phyloP scores from a whole-genome alignment of 139 green algal species.

The Micractinium sp. region DNA sequence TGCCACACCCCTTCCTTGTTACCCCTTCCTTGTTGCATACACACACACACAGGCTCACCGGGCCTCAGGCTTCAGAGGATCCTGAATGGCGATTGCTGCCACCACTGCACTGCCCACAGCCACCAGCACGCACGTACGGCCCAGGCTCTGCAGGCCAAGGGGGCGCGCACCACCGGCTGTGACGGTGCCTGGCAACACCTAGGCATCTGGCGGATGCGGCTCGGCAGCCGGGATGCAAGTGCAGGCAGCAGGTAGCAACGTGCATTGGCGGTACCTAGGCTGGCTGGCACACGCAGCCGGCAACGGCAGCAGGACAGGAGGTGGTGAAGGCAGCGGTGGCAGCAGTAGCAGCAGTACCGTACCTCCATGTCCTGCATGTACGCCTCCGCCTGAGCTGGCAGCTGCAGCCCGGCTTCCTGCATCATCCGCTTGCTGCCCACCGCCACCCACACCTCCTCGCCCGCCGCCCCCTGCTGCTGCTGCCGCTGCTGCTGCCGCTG shows the following conservation, averaged over 20 bases:
- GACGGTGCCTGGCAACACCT: background rate
- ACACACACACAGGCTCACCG: background rate
- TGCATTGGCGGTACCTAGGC: too few relatives aligned
- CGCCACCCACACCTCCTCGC: constrained; percentile 50
- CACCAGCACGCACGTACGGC: constrained; percentile 73
- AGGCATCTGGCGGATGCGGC: too few relatives aligned
- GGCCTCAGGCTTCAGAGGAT: constrained; percentile 94
- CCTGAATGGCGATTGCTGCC: constrained; percentile 75
- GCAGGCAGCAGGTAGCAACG: background rate
- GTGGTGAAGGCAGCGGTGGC: too few relatives aligned
- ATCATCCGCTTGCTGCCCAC: constrained; percentile 85
- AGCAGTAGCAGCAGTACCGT: too few relatives aligned
- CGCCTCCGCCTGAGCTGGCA: constrained; percentile 57
- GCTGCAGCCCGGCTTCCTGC: constrained; percentile 53
- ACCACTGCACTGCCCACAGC: constrained; percentile 58
- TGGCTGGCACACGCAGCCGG: too few relatives aligned
- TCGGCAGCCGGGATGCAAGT: background rate
- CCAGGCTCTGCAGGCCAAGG: constrained; percentile 36
- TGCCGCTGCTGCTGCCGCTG: background rate
- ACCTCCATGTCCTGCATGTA: constrained; percentile 64
- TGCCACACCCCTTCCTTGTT: background rate
- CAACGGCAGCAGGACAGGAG: too few relatives aligned
- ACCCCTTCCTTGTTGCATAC: background rate
- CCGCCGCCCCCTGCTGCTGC: background rate
- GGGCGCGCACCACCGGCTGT: background rate